Evolutionary conservation across 140 eudicot species (phyloP).

Genomic region (Cichorium intybus): DNA sequence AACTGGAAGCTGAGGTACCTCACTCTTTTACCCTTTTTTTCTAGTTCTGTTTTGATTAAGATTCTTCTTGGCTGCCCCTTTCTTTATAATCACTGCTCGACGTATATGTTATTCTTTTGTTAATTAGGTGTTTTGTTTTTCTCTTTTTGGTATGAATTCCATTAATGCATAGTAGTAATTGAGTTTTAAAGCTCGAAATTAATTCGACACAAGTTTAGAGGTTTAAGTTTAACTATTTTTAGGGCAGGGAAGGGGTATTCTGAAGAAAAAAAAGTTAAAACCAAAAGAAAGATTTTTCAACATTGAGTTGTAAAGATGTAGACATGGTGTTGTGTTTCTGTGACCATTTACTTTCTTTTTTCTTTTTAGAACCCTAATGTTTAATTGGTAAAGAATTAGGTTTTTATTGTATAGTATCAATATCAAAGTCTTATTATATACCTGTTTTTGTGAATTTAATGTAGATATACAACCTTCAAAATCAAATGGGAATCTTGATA

Average conservation of each 20-base stretch:
- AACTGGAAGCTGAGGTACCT: constrained; percentile 96
- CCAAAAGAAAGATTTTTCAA: neutral
- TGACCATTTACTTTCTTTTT: neutral
- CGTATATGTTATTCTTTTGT: neutral
- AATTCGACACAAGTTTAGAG: constrained; percentile 1
- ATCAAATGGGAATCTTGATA: constrained; percentile 89
- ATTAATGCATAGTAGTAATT: constrained; percentile 10
- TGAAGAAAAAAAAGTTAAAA: neutral
- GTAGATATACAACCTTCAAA: constrained; percentile 81
- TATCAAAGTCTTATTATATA: neutral
- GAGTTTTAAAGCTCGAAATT: constrained; percentile 2
- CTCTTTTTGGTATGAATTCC: constrained; percentile 8
- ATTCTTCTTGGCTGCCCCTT: constrained; percentile 2
- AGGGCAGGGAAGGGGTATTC: neutral
- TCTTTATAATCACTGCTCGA: neutral
- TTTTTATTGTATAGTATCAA: too few species aligned
- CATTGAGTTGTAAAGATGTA: neutral
- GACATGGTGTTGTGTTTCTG: neutral
- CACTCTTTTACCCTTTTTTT: neutral
- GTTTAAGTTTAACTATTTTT: neutral
- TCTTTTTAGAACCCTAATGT: constrained; percentile 8
- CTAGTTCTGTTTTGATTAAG: neutral
- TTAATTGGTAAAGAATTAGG: too few species aligned
- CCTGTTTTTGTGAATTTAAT: constrained; percentile 8
- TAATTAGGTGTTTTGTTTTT: neutral